These are phyloP conservation scores for Vaccinium myrtillus DNA, from an alignment of 148 eudicot genomes.

Conservation along the genomic window DNA sequence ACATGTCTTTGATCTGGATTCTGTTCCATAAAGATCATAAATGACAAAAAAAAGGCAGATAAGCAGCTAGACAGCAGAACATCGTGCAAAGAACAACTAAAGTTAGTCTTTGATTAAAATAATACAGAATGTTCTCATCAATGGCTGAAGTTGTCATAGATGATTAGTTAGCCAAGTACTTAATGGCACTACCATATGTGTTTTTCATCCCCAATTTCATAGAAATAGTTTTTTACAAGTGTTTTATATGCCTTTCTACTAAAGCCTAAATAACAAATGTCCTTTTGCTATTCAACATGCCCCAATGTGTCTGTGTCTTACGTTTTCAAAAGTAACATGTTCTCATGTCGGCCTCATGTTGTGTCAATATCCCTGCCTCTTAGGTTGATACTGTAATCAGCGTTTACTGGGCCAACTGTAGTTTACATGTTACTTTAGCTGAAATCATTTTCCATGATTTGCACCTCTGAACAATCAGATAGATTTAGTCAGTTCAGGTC, in stretches of 20 bases:
- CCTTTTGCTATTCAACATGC: neutral
- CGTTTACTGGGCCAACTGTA: neutral
- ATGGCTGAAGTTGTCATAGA: neutral
- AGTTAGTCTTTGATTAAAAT: neutral
- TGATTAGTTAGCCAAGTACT: neutral
- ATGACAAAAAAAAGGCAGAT: neutral
- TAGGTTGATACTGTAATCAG: neutral
- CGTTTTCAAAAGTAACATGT: neutral
- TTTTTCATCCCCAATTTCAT: neutral
- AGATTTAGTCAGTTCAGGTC: neutral
- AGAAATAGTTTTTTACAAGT: neutral
- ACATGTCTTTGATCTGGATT: slow-evolving; percentile 72
- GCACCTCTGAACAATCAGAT: neutral
- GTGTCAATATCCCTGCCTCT: neutral
- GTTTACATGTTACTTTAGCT: neutral
- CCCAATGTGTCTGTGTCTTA: neutral
- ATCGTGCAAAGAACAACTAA: slow-evolving; percentile 2
- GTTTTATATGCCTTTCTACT: neutral
- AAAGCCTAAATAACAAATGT: neutral
- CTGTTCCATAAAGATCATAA: slow-evolving; percentile 37
- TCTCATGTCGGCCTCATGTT: neutral
- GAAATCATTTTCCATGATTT: neutral
- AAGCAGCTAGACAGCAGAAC: neutral
- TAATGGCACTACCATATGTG: neutral
- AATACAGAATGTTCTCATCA: neutral